These are phyloP conservation scores for Solanum infundibuliforme DNA, from an alignment of 257 asterid genomes.

Conservation along the genomic window DNA sequence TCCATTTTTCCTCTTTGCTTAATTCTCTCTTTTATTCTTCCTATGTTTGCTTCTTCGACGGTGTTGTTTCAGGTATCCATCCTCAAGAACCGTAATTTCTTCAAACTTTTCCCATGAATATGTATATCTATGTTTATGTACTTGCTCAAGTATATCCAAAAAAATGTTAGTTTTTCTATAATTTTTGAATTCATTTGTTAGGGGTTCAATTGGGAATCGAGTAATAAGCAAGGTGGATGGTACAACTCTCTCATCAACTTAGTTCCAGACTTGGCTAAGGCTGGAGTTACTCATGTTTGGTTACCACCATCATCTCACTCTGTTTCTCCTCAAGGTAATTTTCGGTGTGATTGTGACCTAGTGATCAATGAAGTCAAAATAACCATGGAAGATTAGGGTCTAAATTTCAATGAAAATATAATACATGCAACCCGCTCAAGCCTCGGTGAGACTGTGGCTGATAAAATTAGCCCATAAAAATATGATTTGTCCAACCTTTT, in stretches of 20 bases:
- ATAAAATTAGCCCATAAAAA: neutral
- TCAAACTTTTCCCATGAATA: neutral
- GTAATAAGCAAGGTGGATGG: constrained; percentile 50
- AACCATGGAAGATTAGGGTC: neutral
- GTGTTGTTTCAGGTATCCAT: constrained; percentile 41
- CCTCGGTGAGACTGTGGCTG: neutral
- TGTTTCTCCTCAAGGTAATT: constrained; percentile 41
- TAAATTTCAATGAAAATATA: neutral
- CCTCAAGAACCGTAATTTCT: neutral
- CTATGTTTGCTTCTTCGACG: constrained; percentile 18
- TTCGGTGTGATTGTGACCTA: neutral
- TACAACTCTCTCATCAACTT: constrained; percentile 37
- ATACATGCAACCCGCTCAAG: neutral
- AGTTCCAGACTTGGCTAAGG: constrained; percentile 46
- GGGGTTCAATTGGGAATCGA: constrained; percentile 72
- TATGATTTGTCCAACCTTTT: neutral
- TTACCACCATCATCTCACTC: constrained; percentile 86
- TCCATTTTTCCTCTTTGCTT: constrained; percentile 1
- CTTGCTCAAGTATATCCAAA: neutral
- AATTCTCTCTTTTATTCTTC: constrained; percentile 5
- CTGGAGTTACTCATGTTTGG: constrained; percentile 87
- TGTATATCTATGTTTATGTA: neutral
- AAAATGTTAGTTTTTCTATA: too few relatives aligned
- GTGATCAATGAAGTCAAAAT: neutral
- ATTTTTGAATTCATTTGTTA: neutral